phyloP scores from a whole-genome alignment of 768 basidiomycete genomes.

The Suillus sp. region DNA sequence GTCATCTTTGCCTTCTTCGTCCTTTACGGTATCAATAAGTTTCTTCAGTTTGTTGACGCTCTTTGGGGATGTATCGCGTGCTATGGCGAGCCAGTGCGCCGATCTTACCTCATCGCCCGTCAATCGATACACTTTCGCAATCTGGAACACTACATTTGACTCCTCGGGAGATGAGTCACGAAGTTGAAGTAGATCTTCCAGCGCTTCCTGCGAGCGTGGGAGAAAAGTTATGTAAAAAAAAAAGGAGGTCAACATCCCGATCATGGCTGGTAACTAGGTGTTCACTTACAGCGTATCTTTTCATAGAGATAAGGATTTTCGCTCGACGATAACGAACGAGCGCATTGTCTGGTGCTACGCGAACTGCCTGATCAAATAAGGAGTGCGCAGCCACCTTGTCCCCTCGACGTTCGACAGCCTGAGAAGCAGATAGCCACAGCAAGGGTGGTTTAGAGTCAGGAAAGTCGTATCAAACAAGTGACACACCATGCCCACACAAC shows the following conservation, averaged over 20 bases:
- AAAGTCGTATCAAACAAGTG: constrained; percentile 24
- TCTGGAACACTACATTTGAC: constrained; percentile 94
- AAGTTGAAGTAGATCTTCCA: constrained; percentile 78
- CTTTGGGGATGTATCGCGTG: constrained; percentile 93
- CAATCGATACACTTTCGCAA: constrained; percentile 88
- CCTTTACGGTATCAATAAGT: constrained; percentile 69
- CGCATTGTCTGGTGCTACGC: constrained; percentile 82
- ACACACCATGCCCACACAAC: constrained; percentile 95
- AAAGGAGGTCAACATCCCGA: constrained; percentile 26
- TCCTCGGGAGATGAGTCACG: constrained; percentile 88
- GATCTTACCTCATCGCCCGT: constrained; percentile 78
- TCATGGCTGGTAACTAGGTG: constrained; percentile 24
- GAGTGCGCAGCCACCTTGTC: constrained; percentile 74
- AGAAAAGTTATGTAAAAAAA: constrained; percentile 26
- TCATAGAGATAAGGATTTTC: constrained; percentile 84
- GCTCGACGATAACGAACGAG: constrained; percentile 94
- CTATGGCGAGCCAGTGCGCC: constrained; percentile 83
- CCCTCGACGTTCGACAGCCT: constrained; percentile 89
- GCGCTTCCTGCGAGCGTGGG: constrained; percentile 61
- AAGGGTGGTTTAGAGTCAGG: constrained; percentile 9
- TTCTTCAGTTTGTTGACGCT: constrained; percentile 82
- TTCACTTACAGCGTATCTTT: constrained; percentile 74
- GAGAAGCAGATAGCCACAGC: constrained; percentile 23
- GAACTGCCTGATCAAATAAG: constrained; percentile 81
- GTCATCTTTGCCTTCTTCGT: constrained; percentile 57